Conservation (phyloP, 75 land plant species). For the Ceratopteris richardii region DNA sequence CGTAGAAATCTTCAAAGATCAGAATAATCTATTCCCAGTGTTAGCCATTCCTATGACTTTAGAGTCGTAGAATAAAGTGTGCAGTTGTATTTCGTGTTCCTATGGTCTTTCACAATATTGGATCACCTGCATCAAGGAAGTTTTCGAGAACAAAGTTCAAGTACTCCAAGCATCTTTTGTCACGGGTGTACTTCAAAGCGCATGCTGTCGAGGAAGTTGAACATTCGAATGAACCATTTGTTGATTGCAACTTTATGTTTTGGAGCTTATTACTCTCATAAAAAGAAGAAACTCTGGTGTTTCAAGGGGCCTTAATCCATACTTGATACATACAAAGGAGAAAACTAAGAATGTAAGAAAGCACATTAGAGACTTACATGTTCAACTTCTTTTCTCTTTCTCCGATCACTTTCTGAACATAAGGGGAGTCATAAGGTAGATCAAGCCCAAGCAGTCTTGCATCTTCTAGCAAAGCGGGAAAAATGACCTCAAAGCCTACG, state of each 20-base stretch:
- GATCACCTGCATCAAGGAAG: conserved; percentile 78
- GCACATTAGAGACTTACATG: too few relatives aligned
- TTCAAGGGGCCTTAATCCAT: too few relatives aligned
- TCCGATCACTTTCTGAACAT: conserved; percentile 40
- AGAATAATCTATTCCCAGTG: too few relatives aligned
- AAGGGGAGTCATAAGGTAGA: conserved; percentile 44
- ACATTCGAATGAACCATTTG: conserved; percentile 76
- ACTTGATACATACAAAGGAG: too few relatives aligned
- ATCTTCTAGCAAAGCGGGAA: conserved; percentile 63
- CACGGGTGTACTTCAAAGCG: conserved; percentile 73
- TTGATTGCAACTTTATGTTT: conserved; percentile 53
- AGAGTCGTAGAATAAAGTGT: too few relatives aligned
- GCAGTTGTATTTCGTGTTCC: too few relatives aligned
- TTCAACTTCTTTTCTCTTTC: conserved; percentile 53
- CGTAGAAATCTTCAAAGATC: too few relatives aligned
- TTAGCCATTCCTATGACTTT: too few relatives aligned
- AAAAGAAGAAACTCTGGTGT: too few relatives aligned
- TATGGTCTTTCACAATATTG: too few relatives aligned
- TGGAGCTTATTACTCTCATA: too few relatives aligned
- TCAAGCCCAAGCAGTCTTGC: conserved; percentile 50
- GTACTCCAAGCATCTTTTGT: conserved; percentile 59
- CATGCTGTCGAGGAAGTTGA: conserved; percentile 97
- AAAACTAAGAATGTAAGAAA: too few relatives aligned
- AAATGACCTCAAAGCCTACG: conserved; percentile 82
- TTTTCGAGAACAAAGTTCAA: conserved; percentile 34